Evolutionary conservation across 2,329 filamentous ascomycete genomes (phyloP), one percentile per base, ranked within the genome.

Genomic region (Botrytis medusae): DNA sequence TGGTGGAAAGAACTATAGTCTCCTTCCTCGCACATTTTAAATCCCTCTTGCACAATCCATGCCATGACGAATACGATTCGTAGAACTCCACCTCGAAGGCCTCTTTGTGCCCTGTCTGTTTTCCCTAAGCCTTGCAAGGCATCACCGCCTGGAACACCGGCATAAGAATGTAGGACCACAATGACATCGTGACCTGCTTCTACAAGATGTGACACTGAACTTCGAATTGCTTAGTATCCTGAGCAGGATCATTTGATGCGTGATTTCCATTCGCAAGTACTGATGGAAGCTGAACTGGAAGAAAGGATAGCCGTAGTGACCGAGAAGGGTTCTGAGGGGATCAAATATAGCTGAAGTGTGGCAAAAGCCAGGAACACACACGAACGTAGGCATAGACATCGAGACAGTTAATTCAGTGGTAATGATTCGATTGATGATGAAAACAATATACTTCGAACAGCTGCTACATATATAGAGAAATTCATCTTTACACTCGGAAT

Each of bases 21-120:
- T 40, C 70, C 70, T 40, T 72, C 62, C 8, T 72, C 62, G 37
- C 70, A 72, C 51, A 72, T 46, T 60, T 72, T 68, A n/a, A 72
- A 72, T 1, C 70, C 70, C 18, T 72, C 70, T 44, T 70, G 51
- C 29, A 72, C 75, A 63, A 76, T 74, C 76, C 76, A 85, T 78
- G 54, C 81, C 83, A 77, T 83, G 81, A 85, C 82, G 2, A 82
- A 82, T 70, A 83, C 83, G 72, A 82, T 80, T 25, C 82, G 74
- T 29, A 79, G 40, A 60, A 79, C 77, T 72, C 77, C 77, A 44
- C 77, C 77, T 65, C 73, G 75, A 69, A 68, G 42, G 42, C 70
- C 62, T 32, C 70, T 72, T 65, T 70, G 74, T 46, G 74, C 72
- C 71, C 78, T 76, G 57, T 79, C 78, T 18, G 48, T 48, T 71